Evolutionary conservation across 495 filamentous ascomycete species (phyloP).

Genomic region (Tetracladium setigerum): DNA sequence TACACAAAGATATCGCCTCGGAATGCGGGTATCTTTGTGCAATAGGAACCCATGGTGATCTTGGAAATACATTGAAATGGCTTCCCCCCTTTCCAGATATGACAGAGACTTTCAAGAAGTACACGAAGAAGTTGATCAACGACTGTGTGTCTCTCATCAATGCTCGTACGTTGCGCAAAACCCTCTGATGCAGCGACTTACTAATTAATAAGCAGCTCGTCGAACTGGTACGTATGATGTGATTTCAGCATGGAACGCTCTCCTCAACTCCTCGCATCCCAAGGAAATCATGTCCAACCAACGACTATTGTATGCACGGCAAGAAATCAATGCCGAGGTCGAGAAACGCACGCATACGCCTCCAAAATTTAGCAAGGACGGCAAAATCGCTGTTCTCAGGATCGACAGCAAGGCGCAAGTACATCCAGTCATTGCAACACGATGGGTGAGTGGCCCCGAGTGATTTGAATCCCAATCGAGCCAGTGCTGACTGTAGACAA

Average conservation of each 20-base stretch:
- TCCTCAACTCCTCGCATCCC: conserved; percentile 30
- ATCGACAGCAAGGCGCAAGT: conserved; percentile 46
- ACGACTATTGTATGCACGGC: conserved; percentile 35
- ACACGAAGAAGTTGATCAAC: conserved; percentile 49
- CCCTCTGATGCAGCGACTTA: neutral
- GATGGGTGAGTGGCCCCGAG: conserved; percentile 30
- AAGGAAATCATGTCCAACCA: conserved; percentile 36
- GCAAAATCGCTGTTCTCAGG: conserved; percentile 46
- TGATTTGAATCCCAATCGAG: neutral
- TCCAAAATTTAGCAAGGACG: conserved; percentile 49
- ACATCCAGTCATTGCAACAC: conserved; percentile 51
- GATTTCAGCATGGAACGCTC: conserved; percentile 43
- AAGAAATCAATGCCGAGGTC: conserved; percentile 46
- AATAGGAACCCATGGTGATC: conserved; percentile 53
- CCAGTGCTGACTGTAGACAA: neutral
- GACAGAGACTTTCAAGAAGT: conserved; percentile 42
- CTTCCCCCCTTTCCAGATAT: conserved; percentile 51
- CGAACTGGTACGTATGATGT: conserved; percentile 47
- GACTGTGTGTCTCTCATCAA: conserved; percentile 49
- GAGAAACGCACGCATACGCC: conserved; percentile 44
- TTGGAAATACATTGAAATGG: conserved; percentile 51
- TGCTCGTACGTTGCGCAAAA: conserved; percentile 25
- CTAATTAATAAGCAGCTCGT: conserved; percentile 26
- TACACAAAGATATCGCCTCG: conserved; percentile 35
- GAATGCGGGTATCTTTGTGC: conserved; percentile 45